Percentiles rank a stretch among this genome's conserved stretches.
Conservation (phyloP, 768 basidiomycete species). For the Termitomyces sp. region DNA sequence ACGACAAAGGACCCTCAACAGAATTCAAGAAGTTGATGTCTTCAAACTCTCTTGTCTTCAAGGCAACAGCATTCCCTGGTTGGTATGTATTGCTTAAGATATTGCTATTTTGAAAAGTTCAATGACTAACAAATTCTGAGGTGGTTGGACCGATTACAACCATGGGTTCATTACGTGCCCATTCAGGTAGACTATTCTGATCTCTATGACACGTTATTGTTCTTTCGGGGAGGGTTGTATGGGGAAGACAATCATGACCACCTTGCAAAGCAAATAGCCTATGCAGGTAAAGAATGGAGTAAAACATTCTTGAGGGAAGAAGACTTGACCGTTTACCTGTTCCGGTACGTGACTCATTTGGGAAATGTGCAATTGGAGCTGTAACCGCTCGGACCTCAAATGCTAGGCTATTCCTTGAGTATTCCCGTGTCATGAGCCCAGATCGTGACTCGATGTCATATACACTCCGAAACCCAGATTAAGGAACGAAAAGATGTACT, state of each 20-base stretch:
- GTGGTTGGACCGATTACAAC: conserved; percentile 47
- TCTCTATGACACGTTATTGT: conserved; percentile 57
- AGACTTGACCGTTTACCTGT: conserved; percentile 48
- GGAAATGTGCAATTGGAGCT: not conserved
- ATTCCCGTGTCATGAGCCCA: conserved; percentile 36
- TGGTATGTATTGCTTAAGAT: conserved; percentile 34
- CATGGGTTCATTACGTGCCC: conserved; percentile 71
- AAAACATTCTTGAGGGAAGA: conserved; percentile 43
- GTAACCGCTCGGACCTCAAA: not conserved
- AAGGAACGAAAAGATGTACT: not conserved
- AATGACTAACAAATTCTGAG: conserved; percentile 17
- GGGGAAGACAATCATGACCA: conserved; percentile 50
- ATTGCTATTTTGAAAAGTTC: not conserved
- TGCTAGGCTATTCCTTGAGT: conserved; percentile 40
- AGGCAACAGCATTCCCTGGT: conserved; percentile 62
- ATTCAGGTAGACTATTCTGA: conserved; percentile 54
- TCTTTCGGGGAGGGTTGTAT: conserved; percentile 54
- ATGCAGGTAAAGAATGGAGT: conserved; percentile 46
- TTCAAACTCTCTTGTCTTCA: conserved; percentile 55
- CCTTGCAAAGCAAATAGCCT: conserved; percentile 47
- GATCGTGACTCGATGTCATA: conserved; percentile 2
- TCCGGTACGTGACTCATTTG: conserved; percentile 27
- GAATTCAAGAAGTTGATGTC: conserved; percentile 57
- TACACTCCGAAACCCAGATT: not conserved
- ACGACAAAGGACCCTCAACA: conserved; percentile 59